phyloP scores from a whole-genome alignment of 2,329 filamentous ascomycete species.

The Cladosporium colombiae region DNA sequence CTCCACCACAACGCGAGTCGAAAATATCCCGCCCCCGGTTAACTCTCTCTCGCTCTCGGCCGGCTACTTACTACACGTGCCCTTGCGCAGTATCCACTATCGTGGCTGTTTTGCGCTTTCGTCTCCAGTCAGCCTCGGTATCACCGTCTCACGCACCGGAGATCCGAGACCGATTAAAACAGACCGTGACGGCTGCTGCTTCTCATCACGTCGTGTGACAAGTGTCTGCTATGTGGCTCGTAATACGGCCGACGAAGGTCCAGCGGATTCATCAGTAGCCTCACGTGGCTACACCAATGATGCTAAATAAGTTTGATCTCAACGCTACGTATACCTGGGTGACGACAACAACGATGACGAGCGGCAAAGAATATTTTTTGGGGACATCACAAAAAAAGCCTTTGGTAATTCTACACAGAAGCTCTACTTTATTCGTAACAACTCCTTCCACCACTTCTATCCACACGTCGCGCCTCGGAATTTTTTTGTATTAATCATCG shows the following conservation, averaged over 20 bases:
- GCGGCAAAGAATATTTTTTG: background rate
- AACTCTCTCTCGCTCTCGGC: background rate
- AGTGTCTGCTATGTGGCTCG: background rate
- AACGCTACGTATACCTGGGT: no score
- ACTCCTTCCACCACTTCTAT: constrained; percentile 9
- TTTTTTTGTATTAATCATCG: background rate
- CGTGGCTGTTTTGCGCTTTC: background rate
- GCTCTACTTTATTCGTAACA: constrained; percentile 20
- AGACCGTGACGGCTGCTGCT: background rate
- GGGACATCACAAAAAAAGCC: constrained; percentile 15
- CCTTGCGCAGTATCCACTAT: background rate
- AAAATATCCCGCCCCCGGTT: background rate
- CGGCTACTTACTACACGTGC: background rate
- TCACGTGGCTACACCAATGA: background rate
- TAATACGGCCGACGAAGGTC: background rate
- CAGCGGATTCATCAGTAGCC: background rate
- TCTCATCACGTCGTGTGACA: background rate
- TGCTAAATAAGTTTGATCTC: no score
- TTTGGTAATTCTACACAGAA: constrained; percentile 19
- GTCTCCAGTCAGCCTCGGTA: constrained; percentile 1
- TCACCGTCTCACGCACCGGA: background rate
- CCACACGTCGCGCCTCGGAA: constrained; percentile 2
- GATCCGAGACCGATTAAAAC: background rate
- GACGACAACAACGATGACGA: background rate
- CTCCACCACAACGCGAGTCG: background rate